Evolutionary conservation across 331 rosid genomes (phyloP), one percentile per base, ranked within the genome.

Genomic region (Dryas integrifolia): DNA sequence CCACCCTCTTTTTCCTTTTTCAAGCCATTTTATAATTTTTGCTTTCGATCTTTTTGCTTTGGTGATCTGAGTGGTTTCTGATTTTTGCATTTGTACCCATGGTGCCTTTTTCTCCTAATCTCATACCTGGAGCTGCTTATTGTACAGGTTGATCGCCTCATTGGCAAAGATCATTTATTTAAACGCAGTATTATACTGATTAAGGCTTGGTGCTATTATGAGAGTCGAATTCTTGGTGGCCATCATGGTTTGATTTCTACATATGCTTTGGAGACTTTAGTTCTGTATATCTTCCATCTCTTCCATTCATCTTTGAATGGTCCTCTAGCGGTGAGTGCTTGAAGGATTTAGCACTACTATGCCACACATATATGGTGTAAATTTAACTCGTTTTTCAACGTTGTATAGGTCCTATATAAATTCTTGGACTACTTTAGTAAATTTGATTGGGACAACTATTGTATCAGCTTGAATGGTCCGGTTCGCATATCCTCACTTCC

Each of bases 121-220:
- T 58, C 15, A 45, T 61, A 16, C 62, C 9, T 45, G 46, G 16
- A 75, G 67, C 26, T 68, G 35, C 66, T 58, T 45, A 8, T 61
- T 26, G 71, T 60, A 48, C 82, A 92, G 98, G 89, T 88, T 69
- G 98, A 92, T 85, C 77, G 74, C 56, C 88, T 84, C 41, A 84
- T 91, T 79, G 87, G 87, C 41, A 92, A 92, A 82, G 87, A 90
- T 74, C 92, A 90, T 88, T 91, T 90, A 69, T 90, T 92, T 79
- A 92, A 92, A 61, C 90, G 92, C 69, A 92, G 98, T 70, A 88
- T 92, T 66, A 92, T 92, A 67, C 81, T 88, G 79, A 85, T 90
- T 53, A 92, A 92, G 82, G 97, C 97, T 55, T 92, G 98, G 98
- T 92, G 97, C 89, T 92, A 90, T 71, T 92, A 92, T 69, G 96